Base-by-base conservation (phyloP, 1,139 yeast genomes). In the Candida pseudoviswanathii region DNA sequence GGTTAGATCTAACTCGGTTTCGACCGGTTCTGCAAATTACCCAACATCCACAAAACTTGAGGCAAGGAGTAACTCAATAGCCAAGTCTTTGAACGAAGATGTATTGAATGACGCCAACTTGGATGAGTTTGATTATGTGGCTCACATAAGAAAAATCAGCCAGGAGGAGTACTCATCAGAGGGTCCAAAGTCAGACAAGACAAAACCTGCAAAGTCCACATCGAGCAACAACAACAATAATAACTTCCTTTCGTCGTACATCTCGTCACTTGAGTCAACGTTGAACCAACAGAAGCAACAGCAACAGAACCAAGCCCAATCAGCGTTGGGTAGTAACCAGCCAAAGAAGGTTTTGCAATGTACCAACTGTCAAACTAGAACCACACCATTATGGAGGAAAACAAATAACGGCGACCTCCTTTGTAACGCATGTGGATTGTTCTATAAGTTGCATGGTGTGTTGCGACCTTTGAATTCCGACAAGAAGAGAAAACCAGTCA, bases 381-480 rank as follows among this genome's bases (percentile, higher is more conserved):
- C 80, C 2, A 75, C 81, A 2, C 80, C 81, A 3, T 61, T 76
- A 11, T 76, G 81, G 81, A 63, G 81, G 44, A 74, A 72, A 51
- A 65, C 77, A n/a, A 70, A 66, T 56, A 66, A 67, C 44, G 80
- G 80, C 2, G 77, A 73, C 49, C 65, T 76, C 45, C 62, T 76
- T 32, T 76, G 81, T 56, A 76, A 76, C 56, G 81, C 80, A 0
- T 76, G 81, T 58, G 81, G 81, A 3, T 66, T 76, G 47, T 75
- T 75, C 55, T 73, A 72, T 58, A 75, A 74, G 56, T 63, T 75
- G 43, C 80, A 75, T 56, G 80, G 80, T 3, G 76, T 73, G 2
- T 68, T 74, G 55, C 61, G 81, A 34, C 80, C 80, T 4, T 60
- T 75, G 43, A 70, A 64, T 50, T 55, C 60, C 6, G 37, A 34